phyloP scores from a whole-genome alignment of 2,329 filamentous ascomycete species.

The Scytalidium sp. region DNA sequence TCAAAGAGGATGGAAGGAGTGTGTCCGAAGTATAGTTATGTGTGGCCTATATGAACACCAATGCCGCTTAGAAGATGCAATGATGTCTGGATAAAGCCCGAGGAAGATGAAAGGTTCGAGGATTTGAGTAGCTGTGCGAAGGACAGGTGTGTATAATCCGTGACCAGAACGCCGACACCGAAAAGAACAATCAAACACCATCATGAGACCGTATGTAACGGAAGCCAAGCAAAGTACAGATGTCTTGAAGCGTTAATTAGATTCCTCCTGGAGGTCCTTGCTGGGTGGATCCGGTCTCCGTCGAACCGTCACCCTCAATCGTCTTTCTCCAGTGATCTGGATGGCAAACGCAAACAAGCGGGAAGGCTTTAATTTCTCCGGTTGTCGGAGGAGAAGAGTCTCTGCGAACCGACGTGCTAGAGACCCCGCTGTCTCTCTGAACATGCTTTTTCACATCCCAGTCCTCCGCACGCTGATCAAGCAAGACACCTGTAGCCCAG shows the following conservation, averaged over 20 bases:
- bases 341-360: slow-evolving; percentile 90
- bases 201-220: slow-evolving; percentile 26
- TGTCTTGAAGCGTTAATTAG: slow-evolving; percentile 1
- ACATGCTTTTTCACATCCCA: slow-evolving; percentile 75
- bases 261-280: slow-evolving; percentile 13
- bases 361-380: slow-evolving; percentile 96
- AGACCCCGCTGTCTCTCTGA: slow-evolving; percentile 92
- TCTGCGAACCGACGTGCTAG: slow-evolving; percentile 66
- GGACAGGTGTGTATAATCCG: slow-evolving; percentile 9
- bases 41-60: background rate
- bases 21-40: slow-evolving; percentile 2
- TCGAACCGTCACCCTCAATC: slow-evolving; percentile 82
- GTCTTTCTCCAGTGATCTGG: slow-evolving; percentile 97
- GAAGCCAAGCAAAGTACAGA: slow-evolving; percentile 1
- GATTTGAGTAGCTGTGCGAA: slow-evolving; percentile 1
- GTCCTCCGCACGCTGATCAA: slow-evolving; percentile 81
- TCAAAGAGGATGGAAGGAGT: slow-evolving; percentile 5
- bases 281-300: slow-evolving; percentile 55
- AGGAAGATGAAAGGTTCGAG: background rate
- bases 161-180: slow-evolving; percentile 23
- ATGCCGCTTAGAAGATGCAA: background rate
- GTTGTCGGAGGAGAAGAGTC: slow-evolving; percentile 62
- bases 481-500: slow-evolving; percentile 90
- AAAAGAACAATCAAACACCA: slow-evolving; percentile 15
- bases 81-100: background rate